phyloP scores from a whole-genome alignment of 257 asterid species.

The Marsdenia floribunda region DNA sequence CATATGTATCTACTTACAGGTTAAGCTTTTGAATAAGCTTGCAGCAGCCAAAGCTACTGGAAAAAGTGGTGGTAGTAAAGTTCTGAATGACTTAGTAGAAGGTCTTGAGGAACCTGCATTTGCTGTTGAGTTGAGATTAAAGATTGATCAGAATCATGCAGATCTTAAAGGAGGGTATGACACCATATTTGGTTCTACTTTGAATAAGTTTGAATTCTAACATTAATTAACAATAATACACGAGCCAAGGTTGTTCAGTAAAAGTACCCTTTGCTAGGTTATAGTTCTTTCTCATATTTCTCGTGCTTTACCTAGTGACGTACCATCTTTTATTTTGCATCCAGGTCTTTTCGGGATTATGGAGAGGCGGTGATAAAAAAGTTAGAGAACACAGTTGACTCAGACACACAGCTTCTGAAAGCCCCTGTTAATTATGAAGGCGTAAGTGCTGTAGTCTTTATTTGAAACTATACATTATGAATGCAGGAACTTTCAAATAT shows the following conservation, averaged over 20 bases:
- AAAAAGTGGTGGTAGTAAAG: conserved; percentile 76
- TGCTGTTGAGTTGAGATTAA: conserved; percentile 77
- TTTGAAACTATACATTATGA: not conserved
- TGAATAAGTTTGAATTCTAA: conserved; percentile 2
- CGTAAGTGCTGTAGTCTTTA: conserved; percentile 37
- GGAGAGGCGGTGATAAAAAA: conserved; percentile 86
- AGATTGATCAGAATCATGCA: conserved; percentile 75
- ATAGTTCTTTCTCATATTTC: not conserved
- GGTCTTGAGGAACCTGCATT: conserved; percentile 83
- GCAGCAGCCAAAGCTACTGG: conserved; percentile 97
- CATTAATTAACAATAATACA: not conserved
- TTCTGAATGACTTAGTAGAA: conserved; percentile 85
- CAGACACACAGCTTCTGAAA: conserved; percentile 67
- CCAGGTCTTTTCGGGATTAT: conserved; percentile 86
- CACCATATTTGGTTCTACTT: conserved; percentile 5
- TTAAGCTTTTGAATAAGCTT: conserved; percentile 87
- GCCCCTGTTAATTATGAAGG: conserved; percentile 97
- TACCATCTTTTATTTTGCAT: conserved; percentile 10
- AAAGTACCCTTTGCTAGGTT: not conserved
- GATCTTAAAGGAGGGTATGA: conserved; percentile 92
- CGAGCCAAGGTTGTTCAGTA: not conserved
- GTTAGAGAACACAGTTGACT: conserved; percentile 43
- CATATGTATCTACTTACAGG: conserved; percentile 36
- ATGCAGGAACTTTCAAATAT: conserved; percentile 1
- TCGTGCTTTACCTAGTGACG: not conserved